Evolutionary conservation across 2,329 filamentous ascomycete species (phyloP), one percentile per base, ranked within the genome.

Genomic region (Ophiostoma montium): DNA sequence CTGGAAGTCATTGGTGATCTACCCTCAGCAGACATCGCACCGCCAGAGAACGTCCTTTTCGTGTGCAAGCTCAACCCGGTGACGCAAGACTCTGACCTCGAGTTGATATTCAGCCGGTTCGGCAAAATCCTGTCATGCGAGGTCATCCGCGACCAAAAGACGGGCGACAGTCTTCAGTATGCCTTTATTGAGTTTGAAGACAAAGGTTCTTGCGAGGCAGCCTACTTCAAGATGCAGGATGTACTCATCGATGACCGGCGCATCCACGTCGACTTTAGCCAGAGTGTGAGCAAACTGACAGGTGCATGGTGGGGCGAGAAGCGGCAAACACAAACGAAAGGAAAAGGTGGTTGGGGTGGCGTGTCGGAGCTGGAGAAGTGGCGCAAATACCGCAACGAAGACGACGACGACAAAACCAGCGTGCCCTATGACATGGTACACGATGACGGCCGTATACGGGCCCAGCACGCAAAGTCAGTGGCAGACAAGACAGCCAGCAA

Each of bases 31-130:
- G 92, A 98, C 66, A 89, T 98, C 58, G 94, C 90, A 59, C 92
- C 92, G 5, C 92, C 92, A 0, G 92, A 98, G 67, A 96, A 98
- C 63, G 82, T 98, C 13, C 73, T 98, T 2, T 98, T 98, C 62
- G 89, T 98, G 39, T 98, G 92, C 81, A 98, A 98, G 64, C 73
- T 98, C 39, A 98, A 98, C 59, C 92, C 92, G 0, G 88, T 98
- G 43, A 98, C 92, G 10, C 84, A 86, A 60, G 90, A 95, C 60
- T 84, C 94, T 60, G 92, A 98, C 62, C 71, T 98, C 43, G 84
- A 95, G 62, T 75, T 96, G 55, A 96, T 98, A 54, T 98, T 98
- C 66, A 90, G 86, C 50, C 89, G 92, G 0, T 98, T 98, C 58
- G 92, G 92, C 57, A 90, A 84, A 61, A 95, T 98, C 38, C 65